Conservation (phyloP, 1,284 basidiomycete species). For the Amylostereum areolatum region DNA sequence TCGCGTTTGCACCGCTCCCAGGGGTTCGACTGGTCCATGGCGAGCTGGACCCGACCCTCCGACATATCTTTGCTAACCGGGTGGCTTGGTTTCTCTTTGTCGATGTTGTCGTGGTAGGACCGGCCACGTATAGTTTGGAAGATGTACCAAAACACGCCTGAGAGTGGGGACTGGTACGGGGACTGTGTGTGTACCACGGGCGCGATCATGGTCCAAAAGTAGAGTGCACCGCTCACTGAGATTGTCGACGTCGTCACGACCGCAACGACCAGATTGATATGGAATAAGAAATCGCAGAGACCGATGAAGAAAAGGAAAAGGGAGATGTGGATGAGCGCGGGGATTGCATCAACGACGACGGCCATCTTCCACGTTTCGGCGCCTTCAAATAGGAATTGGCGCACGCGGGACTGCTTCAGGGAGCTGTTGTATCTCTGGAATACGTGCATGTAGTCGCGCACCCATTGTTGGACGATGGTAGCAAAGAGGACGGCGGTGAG, state of each 20-base stretch:
- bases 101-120: neutral
- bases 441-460: constrained; percentile 7
- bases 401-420: constrained; percentile 5
- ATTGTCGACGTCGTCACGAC: neutral
- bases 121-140: neutral
- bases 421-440: constrained; percentile 9
- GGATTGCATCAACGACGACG: constrained; percentile 8
- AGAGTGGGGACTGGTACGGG: constrained; percentile 4
- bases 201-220: neutral
- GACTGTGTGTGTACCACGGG: neutral
- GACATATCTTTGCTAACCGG: neutral
- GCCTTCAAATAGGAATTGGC: constrained; percentile 7
- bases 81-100: neutral
- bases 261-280: constrained; percentile 2
- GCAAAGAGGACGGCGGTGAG: constrained; percentile 6
- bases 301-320: constrained; percentile 11
- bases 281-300: constrained; percentile 3
- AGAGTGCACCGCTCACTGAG: neutral
- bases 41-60: neutral
- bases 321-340: constrained; percentile 8
- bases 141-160: neutral
- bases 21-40: no score
- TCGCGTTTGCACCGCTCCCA: constrained; percentile 7
- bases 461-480: constrained; percentile 4
- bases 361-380: constrained; percentile 4